These are phyloP conservation scores for Bipolaris victoriae DNA, from an alignment of 2,329 filamentous ascomycete species.

Conservation along the genomic window DNA sequence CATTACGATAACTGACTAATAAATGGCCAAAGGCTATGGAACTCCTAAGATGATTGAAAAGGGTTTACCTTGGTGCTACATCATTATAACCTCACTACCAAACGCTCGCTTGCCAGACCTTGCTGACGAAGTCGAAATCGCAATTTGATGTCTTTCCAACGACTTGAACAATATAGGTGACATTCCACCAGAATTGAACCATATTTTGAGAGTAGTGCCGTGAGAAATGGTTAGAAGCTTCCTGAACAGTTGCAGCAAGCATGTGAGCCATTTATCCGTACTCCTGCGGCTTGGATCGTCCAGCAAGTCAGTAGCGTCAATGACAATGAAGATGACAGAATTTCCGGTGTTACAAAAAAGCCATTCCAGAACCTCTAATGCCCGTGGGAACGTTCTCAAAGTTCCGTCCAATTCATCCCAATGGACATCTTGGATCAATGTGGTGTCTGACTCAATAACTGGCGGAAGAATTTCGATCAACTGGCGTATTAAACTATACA, in stretches of 20 bases:
- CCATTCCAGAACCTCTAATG: not conserved
- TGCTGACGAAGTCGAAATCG: not conserved
- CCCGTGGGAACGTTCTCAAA: not conserved
- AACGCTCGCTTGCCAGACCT: not conserved
- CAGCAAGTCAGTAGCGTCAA: not conserved
- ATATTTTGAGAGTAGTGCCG: not conserved
- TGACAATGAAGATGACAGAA: not conserved
- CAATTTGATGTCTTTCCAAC: not conserved
- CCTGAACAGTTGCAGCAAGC: not conserved
- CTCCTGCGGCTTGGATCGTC: not conserved
- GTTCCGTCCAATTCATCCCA: not conserved
- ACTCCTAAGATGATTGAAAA: not conserved
- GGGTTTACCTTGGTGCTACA: not conserved
- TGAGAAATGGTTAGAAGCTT: not conserved
- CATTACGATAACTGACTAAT: not conserved
- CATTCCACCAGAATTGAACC: not conserved
- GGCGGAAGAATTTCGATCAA: not conserved
- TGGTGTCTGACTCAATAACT: not conserved
- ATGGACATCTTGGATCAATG: not conserved
- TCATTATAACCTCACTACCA: not conserved
- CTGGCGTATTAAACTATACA: not conserved
- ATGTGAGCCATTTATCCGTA: not conserved
- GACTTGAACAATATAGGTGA: not conserved
- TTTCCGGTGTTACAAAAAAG: not conserved
- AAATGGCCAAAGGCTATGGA: not conserved